Evolutionary conservation across 2,329 filamentous ascomycete species (phyloP).

Genomic region (Sporothrix phasma): DNA sequence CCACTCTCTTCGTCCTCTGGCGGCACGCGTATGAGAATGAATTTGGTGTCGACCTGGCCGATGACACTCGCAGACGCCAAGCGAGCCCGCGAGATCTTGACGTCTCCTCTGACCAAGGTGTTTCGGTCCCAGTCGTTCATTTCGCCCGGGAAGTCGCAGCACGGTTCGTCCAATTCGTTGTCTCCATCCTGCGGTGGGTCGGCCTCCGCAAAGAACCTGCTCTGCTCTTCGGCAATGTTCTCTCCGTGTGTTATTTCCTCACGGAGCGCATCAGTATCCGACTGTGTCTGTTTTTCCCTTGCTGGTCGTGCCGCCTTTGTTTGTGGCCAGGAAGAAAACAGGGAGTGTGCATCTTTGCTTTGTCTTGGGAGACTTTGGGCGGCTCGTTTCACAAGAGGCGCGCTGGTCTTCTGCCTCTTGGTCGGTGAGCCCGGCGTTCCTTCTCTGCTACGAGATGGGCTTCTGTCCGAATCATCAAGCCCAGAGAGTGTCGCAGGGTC

Average conservation of each 20-base stretch:
- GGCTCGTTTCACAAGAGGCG: background rate
- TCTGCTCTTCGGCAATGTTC: background rate
- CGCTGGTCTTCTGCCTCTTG: background rate
- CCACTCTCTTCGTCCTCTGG: constrained; percentile 3
- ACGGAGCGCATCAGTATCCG: too few species aligned
- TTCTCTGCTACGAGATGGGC: background rate
- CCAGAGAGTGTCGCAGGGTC: constrained; percentile 19
- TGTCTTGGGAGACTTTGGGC: background rate
- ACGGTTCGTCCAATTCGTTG: background rate
- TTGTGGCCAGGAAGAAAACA: constrained; percentile 13
- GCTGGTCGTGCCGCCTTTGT: background rate
- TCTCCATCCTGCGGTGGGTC: background rate
- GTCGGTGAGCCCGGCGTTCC: background rate
- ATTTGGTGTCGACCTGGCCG: constrained; percentile 81
- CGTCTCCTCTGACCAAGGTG: background rate
- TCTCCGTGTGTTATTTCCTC: background rate
- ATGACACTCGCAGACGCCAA: constrained; percentile 56
- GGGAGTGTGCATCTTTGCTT: background rate
- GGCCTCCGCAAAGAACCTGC: background rate
- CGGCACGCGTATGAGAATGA: constrained; percentile 60
- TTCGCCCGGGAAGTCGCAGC: background rate
- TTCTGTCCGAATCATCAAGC: too few species aligned
- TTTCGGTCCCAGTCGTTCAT: background rate
- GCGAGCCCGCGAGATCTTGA: constrained; percentile 49
- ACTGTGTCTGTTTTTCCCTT: background rate